Evolutionary conservation across 805 yeast species (phyloP), one percentile per base, ranked within the genome.

Genomic region (Lachancea thermotolerans): DNA sequence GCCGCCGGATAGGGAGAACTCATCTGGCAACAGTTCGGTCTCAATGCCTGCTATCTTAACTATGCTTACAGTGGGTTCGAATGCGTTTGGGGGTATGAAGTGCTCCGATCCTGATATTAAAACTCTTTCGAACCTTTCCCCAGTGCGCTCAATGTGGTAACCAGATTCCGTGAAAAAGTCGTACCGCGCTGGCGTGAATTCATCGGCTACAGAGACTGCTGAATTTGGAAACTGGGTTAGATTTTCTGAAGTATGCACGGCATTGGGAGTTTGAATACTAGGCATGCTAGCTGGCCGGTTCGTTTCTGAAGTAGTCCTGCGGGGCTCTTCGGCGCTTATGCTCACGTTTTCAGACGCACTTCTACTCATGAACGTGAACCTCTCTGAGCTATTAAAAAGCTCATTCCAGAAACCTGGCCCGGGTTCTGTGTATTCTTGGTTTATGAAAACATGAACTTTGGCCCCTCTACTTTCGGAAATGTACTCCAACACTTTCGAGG

Each of bases 321-420:
- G 25, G 7, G 25, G 25, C 7, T 21, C 18, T 33, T 36, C 4
- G 37, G 18, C 15, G 42, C 35, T 10, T 47, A 31, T 10, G 45
- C 27, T 28, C 14, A 29, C 39, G 21, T 38, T 43, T 25, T 37
- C 41, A 12, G 33, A 31, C n/a, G 31, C 21, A 10, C 37, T 18
- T 35, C 39, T 17, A 35, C 15, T 28, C 54, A 51, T 47, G 39
- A 55, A 55, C 12, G 51, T 51, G 16, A 53, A 53, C 21, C 56
- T 31, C 16, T 51, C 57, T 0, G 51, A 46, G 32, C 45, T 53
- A 38, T 49, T 47, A 42, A 57, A 53, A 33, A 57, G 39, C 39
- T 58, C 57, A 35, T 47, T 55, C 65, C 65, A 62, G 48, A 59
- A 62, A 5, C 59, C 57, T 2, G 58, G 58, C 6, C 55, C 56